Conservation (phyloP, 1,139 yeast species). For the Hyphopichia khmerensis region DNA sequence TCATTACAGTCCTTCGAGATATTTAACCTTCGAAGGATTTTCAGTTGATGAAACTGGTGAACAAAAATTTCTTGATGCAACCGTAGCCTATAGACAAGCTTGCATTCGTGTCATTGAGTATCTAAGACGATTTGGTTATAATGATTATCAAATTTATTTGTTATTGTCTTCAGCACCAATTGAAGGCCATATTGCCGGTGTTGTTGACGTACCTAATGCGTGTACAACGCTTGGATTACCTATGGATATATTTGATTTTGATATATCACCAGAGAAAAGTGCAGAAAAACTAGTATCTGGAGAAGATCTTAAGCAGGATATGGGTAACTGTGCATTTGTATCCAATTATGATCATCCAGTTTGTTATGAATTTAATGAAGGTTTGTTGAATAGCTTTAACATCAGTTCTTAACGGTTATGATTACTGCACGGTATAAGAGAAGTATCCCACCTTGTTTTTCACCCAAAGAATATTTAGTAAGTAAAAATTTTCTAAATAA, state of each 20-base stretch:
- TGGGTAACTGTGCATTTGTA: slow-evolving; percentile 40
- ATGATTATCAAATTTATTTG: slow-evolving; percentile 48
- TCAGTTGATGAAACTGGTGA: slow-evolving; percentile 47
- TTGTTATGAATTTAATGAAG: slow-evolving; percentile 8
- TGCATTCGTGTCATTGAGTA: slow-evolving; percentile 50
- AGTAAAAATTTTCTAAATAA: no score
- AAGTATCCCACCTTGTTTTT: no score
- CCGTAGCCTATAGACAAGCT: slow-evolving; percentile 50
- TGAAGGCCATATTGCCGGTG: slow-evolving; percentile 51
- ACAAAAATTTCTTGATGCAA: slow-evolving; percentile 44
- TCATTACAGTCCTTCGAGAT: slow-evolving; percentile 46
- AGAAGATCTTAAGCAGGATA: slow-evolving; percentile 17
- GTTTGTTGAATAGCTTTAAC: not conserved
- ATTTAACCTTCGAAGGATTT: slow-evolving; percentile 52
- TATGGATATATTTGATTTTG: slow-evolving; percentile 52
- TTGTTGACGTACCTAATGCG: slow-evolving; percentile 52
- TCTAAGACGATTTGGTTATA: slow-evolving; percentile 47
- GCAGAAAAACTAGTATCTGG: slow-evolving; percentile 9
- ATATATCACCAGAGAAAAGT: slow-evolving; percentile 35
- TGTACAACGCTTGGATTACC: slow-evolving; percentile 52
- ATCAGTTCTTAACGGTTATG: no score
- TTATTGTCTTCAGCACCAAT: slow-evolving; percentile 48
- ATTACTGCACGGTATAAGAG: no score
- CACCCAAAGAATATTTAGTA: no score
- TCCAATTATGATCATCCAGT: slow-evolving; percentile 9